These are phyloP conservation scores for Meyerozyma carpophila DNA, from an alignment of 1,139 yeast species.

Conservation along the genomic window DNA sequence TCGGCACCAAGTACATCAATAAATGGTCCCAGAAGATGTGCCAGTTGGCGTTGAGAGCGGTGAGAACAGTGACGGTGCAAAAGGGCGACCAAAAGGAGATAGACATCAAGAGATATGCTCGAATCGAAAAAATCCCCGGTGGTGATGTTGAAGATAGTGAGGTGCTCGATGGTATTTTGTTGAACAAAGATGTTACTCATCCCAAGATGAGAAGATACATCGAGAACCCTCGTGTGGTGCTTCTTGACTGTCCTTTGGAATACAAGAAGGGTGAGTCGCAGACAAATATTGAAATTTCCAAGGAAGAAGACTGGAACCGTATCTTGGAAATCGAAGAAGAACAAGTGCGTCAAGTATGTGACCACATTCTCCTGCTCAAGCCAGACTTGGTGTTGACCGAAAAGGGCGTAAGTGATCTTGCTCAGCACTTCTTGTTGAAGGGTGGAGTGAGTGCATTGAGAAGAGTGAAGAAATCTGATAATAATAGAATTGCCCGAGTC, in stretches of 20 bases:
- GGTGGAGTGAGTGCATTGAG: conserved; percentile 92
- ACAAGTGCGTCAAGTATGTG: conserved; percentile 86
- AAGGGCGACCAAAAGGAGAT: conserved; percentile 75
- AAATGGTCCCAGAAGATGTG: conserved; percentile 95
- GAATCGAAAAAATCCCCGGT: conserved; percentile 95
- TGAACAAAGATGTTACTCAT: conserved; percentile 96
- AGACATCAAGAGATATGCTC: conserved; percentile 87
- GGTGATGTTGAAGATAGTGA: conserved; percentile 89
- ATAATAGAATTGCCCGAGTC: conserved; percentile 94
- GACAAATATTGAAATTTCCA: conserved; percentile 94
- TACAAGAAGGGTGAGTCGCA: conserved; percentile 99
- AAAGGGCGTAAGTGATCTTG: conserved; percentile 97
- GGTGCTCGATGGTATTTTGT: conserved; percentile 86
- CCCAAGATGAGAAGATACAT: conserved; percentile 93
- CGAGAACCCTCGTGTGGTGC: conserved; percentile 81
- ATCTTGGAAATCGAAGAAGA: conserved; percentile 96
- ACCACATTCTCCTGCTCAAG: conserved; percentile 73
- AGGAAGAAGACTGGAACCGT: conserved; percentile 96
- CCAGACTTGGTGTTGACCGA: conserved; percentile 96
- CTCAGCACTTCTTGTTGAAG: conserved; percentile 91
- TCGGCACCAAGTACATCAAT: conserved; percentile 92
- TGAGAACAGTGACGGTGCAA: conserved; percentile 70
- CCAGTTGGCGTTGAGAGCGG: conserved; percentile 79
- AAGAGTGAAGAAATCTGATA: conserved; percentile 93
- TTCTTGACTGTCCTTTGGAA: conserved; percentile 94